A percentile compares a stretch with the other conserved stretches of the same genome.
Evolutionary conservation across 106 monocot species (phyloP).

Genomic region (Chionographis japonica): DNA sequence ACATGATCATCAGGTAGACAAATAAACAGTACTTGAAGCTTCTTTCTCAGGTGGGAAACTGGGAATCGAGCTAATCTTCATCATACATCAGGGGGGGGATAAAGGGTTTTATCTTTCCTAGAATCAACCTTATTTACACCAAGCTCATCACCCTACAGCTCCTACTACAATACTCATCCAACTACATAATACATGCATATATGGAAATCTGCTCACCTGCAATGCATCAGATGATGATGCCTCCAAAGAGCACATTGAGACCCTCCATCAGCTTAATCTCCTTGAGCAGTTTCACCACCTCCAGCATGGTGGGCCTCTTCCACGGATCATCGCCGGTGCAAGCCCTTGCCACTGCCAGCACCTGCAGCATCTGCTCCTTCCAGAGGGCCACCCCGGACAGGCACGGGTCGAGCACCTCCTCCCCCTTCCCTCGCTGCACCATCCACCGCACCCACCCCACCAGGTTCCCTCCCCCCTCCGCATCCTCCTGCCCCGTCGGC

Average conservation of each 20-base stretch:
- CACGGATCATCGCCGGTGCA: slow-evolving; percentile 80
- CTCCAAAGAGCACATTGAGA: not conserved
- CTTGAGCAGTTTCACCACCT: slow-evolving; percentile 67
- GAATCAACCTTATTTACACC: no score
- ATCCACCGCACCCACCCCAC: slow-evolving; percentile 86
- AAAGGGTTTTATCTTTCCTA: no score
- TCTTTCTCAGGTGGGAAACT: no score
- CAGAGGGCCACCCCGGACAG: slow-evolving; percentile 14
- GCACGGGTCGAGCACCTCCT: slow-evolving; percentile 64
- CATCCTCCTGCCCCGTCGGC: slow-evolving; percentile 72
- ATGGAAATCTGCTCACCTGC: no score
- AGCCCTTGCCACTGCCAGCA: slow-evolving; percentile 54
- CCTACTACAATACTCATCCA: no score
- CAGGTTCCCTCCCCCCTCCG: slow-evolving; percentile 62
- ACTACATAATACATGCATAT: no score
- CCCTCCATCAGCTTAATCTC: slow-evolving; percentile 41
- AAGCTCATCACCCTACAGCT: no score
- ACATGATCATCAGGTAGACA: no score
- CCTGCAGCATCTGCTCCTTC: slow-evolving; percentile 68
- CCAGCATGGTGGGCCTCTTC: slow-evolving; percentile 84
- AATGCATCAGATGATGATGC: not conserved
- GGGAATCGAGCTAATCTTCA: no score
- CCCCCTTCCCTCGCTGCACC: slow-evolving; percentile 31
- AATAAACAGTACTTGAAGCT: no score
- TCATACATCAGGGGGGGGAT: no score